Conservation (phyloP, 805 yeast species). For the Yarrowia hollandica region DNA sequence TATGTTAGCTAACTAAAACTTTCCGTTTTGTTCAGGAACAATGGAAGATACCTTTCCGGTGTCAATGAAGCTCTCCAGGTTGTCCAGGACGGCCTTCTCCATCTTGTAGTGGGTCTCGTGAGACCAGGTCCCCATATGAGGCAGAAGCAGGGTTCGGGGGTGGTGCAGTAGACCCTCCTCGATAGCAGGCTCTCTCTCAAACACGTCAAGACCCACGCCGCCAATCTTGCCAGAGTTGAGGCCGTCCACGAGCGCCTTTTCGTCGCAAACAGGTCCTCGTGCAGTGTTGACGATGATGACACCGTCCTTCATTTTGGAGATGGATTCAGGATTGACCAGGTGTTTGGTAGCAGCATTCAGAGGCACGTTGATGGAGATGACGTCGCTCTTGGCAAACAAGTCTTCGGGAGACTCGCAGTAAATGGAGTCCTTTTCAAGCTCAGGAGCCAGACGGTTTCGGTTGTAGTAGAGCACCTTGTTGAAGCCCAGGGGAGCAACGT, state of each 20-base stretch:
- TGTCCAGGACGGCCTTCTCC: slow-evolving; percentile 77
- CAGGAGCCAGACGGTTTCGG: slow-evolving; percentile 49
- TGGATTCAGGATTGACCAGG: slow-evolving; percentile 47
- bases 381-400: slow-evolving; percentile 50
- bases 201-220: slow-evolving; percentile 61
- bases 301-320: slow-evolving; percentile 55
- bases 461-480: slow-evolving; percentile 54
- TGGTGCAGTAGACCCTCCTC: slow-evolving; percentile 49
- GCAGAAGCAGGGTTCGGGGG: slow-evolving; percentile 53
- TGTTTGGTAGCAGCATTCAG: slow-evolving; percentile 55
- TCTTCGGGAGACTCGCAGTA: slow-evolving; percentile 51
- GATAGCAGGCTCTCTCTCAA: slow-evolving; percentile 57
- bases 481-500: slow-evolving; percentile 53
- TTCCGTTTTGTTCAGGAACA: slow-evolving; percentile 66
- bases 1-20: slow-evolving; percentile 27
- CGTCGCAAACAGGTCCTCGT: slow-evolving; percentile 61
- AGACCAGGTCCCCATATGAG: slow-evolving; percentile 54
- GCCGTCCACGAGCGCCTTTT: slow-evolving; percentile 49
- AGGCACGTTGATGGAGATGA: slow-evolving; percentile 53
- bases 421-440: slow-evolving; percentile 49
- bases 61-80: slow-evolving; percentile 56
- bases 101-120: slow-evolving; percentile 56
- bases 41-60: slow-evolving; percentile 70
- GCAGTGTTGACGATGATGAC: slow-evolving; percentile 59
- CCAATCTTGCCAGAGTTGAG: slow-evolving; percentile 53